phyloP scores from a whole-genome alignment of 495 filamentous ascomycete genomes.

The Ascodesmis nigricans region DNA sequence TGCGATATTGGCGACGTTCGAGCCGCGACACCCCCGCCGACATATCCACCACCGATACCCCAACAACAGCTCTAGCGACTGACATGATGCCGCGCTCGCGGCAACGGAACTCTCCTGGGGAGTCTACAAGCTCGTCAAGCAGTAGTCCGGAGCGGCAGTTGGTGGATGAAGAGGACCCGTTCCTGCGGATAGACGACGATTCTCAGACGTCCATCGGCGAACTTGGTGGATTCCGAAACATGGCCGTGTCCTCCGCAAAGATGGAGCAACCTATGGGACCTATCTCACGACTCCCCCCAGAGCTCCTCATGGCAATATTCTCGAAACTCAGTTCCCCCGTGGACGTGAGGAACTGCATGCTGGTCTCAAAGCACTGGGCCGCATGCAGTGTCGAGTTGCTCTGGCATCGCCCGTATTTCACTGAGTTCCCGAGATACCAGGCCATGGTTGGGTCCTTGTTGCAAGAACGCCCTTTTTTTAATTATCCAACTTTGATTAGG shows the following conservation, averaged over 20 bases:
- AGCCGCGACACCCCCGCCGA: too few species aligned
- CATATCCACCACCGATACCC: too few species aligned
- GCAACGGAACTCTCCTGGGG: too few species aligned
- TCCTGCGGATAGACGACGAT: slow-evolving; percentile 14
- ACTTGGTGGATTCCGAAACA: slow-evolving; percentile 17
- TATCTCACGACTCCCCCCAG: slow-evolving; percentile 66
- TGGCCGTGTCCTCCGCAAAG: slow-evolving; percentile 14
- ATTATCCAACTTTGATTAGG: slow-evolving; percentile 70
- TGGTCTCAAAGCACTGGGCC: slow-evolving; percentile 82
- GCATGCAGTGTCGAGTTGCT: slow-evolving; percentile 77
- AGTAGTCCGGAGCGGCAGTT: slow-evolving; percentile 18
- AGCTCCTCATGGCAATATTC: slow-evolving; percentile 86
- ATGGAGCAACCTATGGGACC: slow-evolving; percentile 30
- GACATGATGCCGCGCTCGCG: too few species aligned
- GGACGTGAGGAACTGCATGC: slow-evolving; percentile 72
- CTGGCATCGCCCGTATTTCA: slow-evolving; percentile 85
- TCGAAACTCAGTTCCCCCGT: slow-evolving; percentile 48
- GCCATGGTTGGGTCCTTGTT: slow-evolving; percentile 57
- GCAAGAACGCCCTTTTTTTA: slow-evolving; percentile 47
- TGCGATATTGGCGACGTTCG: too few species aligned
- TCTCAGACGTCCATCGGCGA: slow-evolving; percentile 15
- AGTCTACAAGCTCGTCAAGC: too few species aligned
- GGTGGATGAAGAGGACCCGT: slow-evolving; percentile 8
- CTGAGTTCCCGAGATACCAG: slow-evolving; percentile 55
- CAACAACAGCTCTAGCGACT: too few species aligned